Evolutionary conservation across 805 yeast genomes (phyloP), one percentile per base, ranked within the genome.

Genomic region (Metschnikowia orientalis): DNA sequence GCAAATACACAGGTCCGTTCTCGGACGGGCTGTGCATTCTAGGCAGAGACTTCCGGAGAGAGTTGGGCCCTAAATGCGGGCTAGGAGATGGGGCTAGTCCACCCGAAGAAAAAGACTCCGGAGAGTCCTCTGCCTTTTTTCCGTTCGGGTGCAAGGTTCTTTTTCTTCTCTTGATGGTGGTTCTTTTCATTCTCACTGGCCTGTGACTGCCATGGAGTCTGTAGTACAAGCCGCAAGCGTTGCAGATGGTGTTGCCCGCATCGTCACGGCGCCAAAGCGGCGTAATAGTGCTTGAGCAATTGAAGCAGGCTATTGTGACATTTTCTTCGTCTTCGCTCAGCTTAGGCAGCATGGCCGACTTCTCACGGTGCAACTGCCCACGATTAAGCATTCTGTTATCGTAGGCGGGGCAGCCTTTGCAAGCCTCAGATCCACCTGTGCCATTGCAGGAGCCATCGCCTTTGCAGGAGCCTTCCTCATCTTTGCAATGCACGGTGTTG

Each of bases 261-360:
- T 78, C 88, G 53, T 84, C 89, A 41, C 95, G 65, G 52, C 95
- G 69, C 95, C 95, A 85, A 8, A 85, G 61, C 0, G 95, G 95
- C 1, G 95, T 85, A 36, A 82, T 81, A 1, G 92, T 85, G 8
- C 92, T 81, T 3, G 79, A 79, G 59, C 95, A 85, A 61, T 85
- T 86, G 44, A 74, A 79, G 54, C 95, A 85, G 0, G 94, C 87
- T 6, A 85, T 75, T 8, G 81, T 81, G 30, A 77, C 63, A 18
- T 71, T 62, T 25, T 61, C 74, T 12, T 61, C 56, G 17, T 40
- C 43, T 17, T 32, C 34, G 18, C 21, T 32, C 31, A 13, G 26
- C 49, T 25, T 37, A 16, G 30, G 37, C 37, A 24, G 42, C 14
- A 15, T n/a, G 25, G 16, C 27, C 11, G 29, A 10, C 16, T 21